Evolutionary conservation across 345 rosid species (phyloP), one percentile per base, ranked within the genome.

Genomic region (Corchorus capsularis): DNA sequence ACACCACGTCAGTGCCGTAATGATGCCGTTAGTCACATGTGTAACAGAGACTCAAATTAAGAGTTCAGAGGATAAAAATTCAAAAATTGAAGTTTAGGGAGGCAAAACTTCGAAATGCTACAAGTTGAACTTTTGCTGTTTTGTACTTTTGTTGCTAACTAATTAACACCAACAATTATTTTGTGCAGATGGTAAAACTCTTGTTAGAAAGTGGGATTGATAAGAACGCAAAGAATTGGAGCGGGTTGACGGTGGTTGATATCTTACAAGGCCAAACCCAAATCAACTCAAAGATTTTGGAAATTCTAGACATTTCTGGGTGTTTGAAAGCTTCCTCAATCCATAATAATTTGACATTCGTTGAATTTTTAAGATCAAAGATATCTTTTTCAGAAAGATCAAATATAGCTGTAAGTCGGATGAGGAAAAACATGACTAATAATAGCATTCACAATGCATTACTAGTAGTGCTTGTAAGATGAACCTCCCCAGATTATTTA

Each of bases 221-320:
- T 10, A 57, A 57, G 63, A 57, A 57, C 63, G 35, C 63, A 10
- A 57, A 20, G 63, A 57, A 57, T 3, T 57, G 63, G 63, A 57
- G 15, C 3, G 63, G 63, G 34, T 57, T 57, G 35, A 57, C 63
- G 22, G 35, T 35, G 0, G 22, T 10, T 34, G 63, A 57, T 57
- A 9, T 10, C 2, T 3, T 56, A 20, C 63, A 0, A 22, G 15
- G 13, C 63, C 4, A 57, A 20, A 57, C 13, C 35, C 34, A 22
- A 9, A 6, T 3, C 35, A n/a, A 57, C 63, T 3, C 0, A 20
- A 15, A 10, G 35, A 57, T 32, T 7, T 20, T 22, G 63, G 14
- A 57, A 57, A 22, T 20, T 57, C 63, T 57, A 57, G 14, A 1
- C 14, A 3, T 1, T 22, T 32, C 35, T 22, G 13, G 13, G 15